These are phyloP conservation scores for Cairneyella variabilis DNA, from an alignment of 495 filamentous ascomycete species.

Conservation along the genomic window DNA sequence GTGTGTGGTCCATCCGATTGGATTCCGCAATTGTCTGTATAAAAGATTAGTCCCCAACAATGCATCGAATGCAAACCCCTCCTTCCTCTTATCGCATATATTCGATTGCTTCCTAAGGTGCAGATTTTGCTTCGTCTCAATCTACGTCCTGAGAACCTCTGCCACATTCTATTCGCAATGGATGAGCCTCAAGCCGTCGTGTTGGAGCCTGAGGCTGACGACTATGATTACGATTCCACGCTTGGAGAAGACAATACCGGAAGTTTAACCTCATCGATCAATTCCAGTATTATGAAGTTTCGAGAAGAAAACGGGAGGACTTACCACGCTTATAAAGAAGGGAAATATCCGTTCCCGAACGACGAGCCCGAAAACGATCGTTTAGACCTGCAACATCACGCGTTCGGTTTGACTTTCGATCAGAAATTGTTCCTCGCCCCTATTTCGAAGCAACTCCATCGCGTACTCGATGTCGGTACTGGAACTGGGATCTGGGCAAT, in stretches of 20 bases:
- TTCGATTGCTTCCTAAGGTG: too few species aligned
- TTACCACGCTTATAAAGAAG: conserved; percentile 41
- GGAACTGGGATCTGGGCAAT: conserved; percentile 48
- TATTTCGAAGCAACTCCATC: conserved; percentile 30
- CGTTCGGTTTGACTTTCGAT: conserved; percentile 39
- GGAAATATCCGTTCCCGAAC: conserved; percentile 42
- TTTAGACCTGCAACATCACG: conserved; percentile 42
- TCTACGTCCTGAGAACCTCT: too few species aligned
- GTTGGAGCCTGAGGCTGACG: too few species aligned
- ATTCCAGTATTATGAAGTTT: conserved; percentile 34
- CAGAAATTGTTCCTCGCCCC: conserved; percentile 32
- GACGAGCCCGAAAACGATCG: conserved; percentile 41
- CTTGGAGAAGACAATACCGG: background rate
- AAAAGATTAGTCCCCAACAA: too few species aligned
- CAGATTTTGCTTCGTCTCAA: too few species aligned
- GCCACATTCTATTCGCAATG: too few species aligned
- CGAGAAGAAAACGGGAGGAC: conserved; percentile 38
- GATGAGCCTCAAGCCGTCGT: too few species aligned
- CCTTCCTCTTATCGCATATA: too few species aligned
- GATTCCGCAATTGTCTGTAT: too few species aligned
- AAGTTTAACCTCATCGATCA: conserved; percentile 27
- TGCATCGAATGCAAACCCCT: too few species aligned
- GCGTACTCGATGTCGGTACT: conserved; percentile 44
- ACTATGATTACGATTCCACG: background rate
- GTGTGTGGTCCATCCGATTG: too few species aligned